These are phyloP conservation scores for Pseudoperonospora humuli DNA, from an alignment of 352 stramenopile genomes.

Conservation along the genomic window DNA sequence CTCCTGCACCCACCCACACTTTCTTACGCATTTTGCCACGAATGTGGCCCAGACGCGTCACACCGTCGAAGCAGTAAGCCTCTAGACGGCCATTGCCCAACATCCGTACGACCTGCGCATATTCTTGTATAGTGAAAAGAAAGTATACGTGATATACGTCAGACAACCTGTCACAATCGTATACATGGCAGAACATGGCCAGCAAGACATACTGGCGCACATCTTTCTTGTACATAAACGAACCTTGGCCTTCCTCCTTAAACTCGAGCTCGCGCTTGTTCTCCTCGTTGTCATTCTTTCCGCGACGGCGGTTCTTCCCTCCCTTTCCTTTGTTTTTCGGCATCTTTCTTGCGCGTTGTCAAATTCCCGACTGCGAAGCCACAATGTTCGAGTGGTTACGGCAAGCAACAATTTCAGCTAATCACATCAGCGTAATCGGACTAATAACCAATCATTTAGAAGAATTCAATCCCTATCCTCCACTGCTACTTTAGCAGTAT, in stretches of 20 bases:
- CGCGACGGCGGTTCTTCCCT: conserved; percentile 96
- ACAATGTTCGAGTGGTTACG: conserved; percentile 21
- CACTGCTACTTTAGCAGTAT: no score
- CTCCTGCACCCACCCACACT: conserved; percentile 96
- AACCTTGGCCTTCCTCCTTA: conserved; percentile 98
- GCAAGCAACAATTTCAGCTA: conserved; percentile 17
- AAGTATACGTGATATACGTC: conserved; percentile 10
- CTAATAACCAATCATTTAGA: conserved; percentile 2
- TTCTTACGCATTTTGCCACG: conserved; percentile 99
- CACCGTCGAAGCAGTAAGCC: conserved; percentile 98
- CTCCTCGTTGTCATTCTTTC: conserved; percentile 98
- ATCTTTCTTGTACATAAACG: conserved; percentile 6
- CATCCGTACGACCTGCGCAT: conserved; percentile 98
- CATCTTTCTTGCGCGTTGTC: conserved; percentile 30
- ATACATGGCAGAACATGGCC: conserved; percentile 6
- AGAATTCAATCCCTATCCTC: no score
- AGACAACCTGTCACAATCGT: conserved; percentile 2
- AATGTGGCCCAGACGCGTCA: conserved; percentile 97
- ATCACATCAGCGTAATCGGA: not conserved
- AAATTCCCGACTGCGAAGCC: conserved; percentile 22
- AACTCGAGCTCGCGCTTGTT: conserved; percentile 99
- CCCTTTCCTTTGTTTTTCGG: conserved; percentile 94
- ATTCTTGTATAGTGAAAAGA: conserved; percentile 64
- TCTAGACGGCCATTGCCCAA: conserved; percentile 97
- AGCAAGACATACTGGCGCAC: no score